Conservation (phyloP, 1,284 basidiomycete genomes). For the Boletus smithii region DNA sequence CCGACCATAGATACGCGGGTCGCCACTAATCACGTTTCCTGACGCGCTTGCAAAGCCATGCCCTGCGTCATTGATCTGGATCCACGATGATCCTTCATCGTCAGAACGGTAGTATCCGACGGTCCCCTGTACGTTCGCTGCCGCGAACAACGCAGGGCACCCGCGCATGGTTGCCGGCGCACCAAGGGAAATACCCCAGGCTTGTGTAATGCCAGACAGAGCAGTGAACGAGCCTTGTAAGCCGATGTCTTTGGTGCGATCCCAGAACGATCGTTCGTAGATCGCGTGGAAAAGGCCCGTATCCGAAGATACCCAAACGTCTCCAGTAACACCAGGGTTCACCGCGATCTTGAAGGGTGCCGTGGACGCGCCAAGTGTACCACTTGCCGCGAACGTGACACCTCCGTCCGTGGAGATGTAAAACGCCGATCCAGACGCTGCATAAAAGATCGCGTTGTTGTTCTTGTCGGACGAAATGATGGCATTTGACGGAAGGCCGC, state of each 20-base stretch:
- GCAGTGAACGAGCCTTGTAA: constrained; percentile 2
- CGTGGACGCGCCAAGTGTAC: constrained; percentile 4
- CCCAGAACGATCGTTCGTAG: background rate
- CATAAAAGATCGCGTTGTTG: constrained; percentile 9
- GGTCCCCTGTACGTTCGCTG: background rate
- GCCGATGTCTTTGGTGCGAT: too few species aligned
- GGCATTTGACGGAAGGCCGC: too few species aligned
- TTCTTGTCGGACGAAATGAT: too few species aligned
- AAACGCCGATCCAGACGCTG: constrained; percentile 8
- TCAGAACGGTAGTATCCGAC: constrained; percentile 49
- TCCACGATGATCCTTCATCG: constrained; percentile 50
- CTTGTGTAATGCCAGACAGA: background rate
- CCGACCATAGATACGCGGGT: too few species aligned
- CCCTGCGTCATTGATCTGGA: too few species aligned
- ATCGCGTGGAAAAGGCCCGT: constrained; percentile 11
- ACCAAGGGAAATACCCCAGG: constrained; percentile 10
- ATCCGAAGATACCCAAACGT: constrained; percentile 15
- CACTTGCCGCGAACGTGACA: constrained; percentile 2
- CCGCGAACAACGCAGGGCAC: constrained; percentile 6
- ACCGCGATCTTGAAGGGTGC: constrained; percentile 11
- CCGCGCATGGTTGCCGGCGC: background rate
- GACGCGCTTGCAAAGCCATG: too few species aligned
- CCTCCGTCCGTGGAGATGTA: constrained; percentile 10
- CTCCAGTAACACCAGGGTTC: constrained; percentile 4
- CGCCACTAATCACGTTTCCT: too few species aligned